Evolutionary conservation across 2,329 filamentous ascomycete genomes (phyloP).

Genomic region (Pseudopyrenochaeta lycopersici): DNA sequence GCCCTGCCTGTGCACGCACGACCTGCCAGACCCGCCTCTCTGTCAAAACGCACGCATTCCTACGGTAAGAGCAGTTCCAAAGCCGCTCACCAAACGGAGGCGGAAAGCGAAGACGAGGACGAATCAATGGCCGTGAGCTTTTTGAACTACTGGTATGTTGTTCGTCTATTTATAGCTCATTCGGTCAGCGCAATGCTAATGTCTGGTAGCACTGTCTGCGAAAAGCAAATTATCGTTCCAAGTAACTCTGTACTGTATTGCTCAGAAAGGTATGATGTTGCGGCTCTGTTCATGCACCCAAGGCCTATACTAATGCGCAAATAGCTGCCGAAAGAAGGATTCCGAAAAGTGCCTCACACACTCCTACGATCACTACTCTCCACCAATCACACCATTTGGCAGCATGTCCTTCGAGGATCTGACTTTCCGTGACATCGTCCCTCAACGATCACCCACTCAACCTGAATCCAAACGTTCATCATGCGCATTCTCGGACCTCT

Average conservation of each 20-base stretch:
- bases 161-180: not conserved
- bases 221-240: slow-evolving; percentile 70
- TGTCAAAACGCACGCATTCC: slow-evolving; percentile 45
- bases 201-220: slow-evolving; percentile 66
- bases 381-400: slow-evolving; percentile 47
- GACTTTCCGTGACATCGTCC: slow-evolving; percentile 55
- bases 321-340: slow-evolving; percentile 59
- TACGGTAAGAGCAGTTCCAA: slow-evolving; percentile 40
- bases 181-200: slow-evolving; percentile 13
- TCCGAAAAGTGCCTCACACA: slow-evolving; percentile 47
- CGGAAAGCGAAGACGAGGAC: slow-evolving; percentile 52
- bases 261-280: slow-evolving; percentile 65
- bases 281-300: slow-evolving; percentile 1
- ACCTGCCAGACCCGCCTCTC: slow-evolving; percentile 41
- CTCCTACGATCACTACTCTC: slow-evolving; percentile 44
- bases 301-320: slow-evolving; percentile 20
- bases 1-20: slow-evolving; percentile 45
- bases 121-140: slow-evolving; percentile 62
- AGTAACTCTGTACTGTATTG: slow-evolving; percentile 70
- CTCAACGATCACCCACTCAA: slow-evolving; percentile 57
- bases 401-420: slow-evolving; percentile 51
- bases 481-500: slow-evolving; percentile 54
- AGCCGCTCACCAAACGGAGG: slow-evolving; percentile 32
- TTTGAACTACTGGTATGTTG: slow-evolving; percentile 61
- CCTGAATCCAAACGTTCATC: slow-evolving; percentile 49